Conservation (phyloP, 768 basidiomycete species). For the Russula virescens region DNA sequence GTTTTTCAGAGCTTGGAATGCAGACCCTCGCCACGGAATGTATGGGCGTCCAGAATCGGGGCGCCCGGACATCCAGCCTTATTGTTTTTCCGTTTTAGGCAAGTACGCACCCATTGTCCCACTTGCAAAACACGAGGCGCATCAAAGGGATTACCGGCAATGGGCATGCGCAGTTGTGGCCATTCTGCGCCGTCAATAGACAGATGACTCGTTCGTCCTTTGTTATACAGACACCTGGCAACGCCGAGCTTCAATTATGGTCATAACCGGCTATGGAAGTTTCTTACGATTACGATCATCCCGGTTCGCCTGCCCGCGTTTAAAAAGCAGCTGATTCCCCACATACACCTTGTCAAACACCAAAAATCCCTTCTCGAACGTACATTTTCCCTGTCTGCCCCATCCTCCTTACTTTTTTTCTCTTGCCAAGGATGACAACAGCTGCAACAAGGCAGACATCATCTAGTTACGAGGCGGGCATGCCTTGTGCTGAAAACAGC, state of each 20-base stretch:
- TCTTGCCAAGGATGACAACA: neutral
- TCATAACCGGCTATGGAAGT: neutral
- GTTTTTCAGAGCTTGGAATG: slow-evolving; percentile 11
- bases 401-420: neutral
- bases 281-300: neutral
- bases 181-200: neutral
- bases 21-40: neutral
- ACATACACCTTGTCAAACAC: neutral
- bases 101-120: neutral
- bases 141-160: slow-evolving; percentile 20
- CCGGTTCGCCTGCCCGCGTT: neutral
- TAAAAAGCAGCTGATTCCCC: neutral
- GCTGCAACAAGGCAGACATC: neutral
- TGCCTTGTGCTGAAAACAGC: neutral
- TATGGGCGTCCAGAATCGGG: neutral
- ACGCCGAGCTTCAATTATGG: slow-evolving; percentile 6
- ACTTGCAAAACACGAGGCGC: neutral
- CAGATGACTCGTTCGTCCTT: slow-evolving; percentile 8
- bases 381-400: neutral
- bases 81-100: slow-evolving; percentile 17
- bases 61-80: neutral
- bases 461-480: neutral
- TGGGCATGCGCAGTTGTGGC: slow-evolving; percentile 6
- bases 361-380: neutral
- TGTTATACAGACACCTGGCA: slow-evolving; percentile 7